These are phyloP conservation scores for Mycena alexandri DNA, from an alignment of 768 basidiomycete genomes.

Conservation along the genomic window DNA sequence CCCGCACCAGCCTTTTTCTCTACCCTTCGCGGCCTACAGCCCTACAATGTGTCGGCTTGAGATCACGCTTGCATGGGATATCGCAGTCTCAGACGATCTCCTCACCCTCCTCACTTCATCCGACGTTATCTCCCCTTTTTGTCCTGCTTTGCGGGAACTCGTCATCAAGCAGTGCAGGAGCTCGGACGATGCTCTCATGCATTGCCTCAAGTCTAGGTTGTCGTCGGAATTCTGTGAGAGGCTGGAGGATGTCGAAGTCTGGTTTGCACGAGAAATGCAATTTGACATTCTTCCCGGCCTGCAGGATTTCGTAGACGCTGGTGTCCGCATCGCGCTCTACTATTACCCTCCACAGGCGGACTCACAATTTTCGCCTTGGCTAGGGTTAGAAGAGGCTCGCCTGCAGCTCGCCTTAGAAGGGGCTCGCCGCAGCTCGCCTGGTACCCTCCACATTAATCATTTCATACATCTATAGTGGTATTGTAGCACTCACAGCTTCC, in stretches of 20 bases:
- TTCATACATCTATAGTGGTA: no score
- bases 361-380: no score
- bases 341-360: no score
- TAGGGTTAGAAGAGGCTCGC: no score
- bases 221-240: neutral
- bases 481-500: no score
- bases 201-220: neutral
- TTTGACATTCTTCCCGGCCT: neutral
- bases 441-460: no score
- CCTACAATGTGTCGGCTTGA: conserved; percentile 4
- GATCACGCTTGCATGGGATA: neutral
- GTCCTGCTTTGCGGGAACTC: conserved; percentile 4
- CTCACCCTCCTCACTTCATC: neutral
- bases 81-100: neutral
- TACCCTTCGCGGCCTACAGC: neutral
- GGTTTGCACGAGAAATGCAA: neutral
- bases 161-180: neutral
- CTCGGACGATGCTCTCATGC: conserved; percentile 7
- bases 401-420: no score
- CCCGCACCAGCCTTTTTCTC: no score
- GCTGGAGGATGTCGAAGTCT: no score
- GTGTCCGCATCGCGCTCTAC: no score
- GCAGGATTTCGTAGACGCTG: no score
- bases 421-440: no score
- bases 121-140: neutral